phyloP scores from a whole-genome alignment of 345 rosid species.

The Citrus trifoliata region DNA sequence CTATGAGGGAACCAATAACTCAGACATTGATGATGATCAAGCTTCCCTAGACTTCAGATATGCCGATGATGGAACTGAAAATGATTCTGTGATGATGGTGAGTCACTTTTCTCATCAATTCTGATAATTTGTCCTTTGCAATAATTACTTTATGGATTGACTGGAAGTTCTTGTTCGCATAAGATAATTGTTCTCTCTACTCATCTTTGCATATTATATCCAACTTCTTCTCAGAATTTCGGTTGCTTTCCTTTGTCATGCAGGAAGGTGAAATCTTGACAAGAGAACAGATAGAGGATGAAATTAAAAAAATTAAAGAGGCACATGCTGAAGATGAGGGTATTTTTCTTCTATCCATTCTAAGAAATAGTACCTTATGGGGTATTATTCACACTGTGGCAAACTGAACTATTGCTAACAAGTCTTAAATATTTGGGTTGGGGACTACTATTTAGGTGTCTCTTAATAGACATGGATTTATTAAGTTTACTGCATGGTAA shows the following conservation, averaged over 20 bases:
- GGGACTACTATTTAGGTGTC: not conserved
- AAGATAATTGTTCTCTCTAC: not conserved
- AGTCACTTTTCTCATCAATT: conserved; percentile 15
- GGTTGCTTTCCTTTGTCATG: conserved; percentile 12
- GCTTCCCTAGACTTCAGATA: conserved; percentile 57
- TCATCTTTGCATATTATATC: not conserved
- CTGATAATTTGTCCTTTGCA: not conserved
- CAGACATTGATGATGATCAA: conserved; percentile 58
- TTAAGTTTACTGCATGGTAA: not conserved
- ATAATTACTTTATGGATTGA: not conserved
- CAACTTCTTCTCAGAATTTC: not conserved
- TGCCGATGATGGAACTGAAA: conserved; percentile 77
- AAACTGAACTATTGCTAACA: not conserved
- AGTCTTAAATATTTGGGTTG: not conserved
- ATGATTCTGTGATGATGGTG: conserved; percentile 81
- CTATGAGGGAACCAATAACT: conserved; percentile 31
- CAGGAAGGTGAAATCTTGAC: conserved; percentile 87
- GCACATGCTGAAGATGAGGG: conserved; percentile 94
- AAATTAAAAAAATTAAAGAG: conserved; percentile 73
- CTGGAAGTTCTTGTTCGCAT: not conserved
- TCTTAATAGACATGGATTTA: not conserved
- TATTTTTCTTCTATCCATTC: conserved; percentile 24
- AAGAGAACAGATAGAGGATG: conserved; percentile 76
- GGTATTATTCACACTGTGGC: not conserved
- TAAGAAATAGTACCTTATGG: not conserved